Evolutionary conservation across 495 filamentous ascomycete species (phyloP).

Genomic region (Cercophora sp.): DNA sequence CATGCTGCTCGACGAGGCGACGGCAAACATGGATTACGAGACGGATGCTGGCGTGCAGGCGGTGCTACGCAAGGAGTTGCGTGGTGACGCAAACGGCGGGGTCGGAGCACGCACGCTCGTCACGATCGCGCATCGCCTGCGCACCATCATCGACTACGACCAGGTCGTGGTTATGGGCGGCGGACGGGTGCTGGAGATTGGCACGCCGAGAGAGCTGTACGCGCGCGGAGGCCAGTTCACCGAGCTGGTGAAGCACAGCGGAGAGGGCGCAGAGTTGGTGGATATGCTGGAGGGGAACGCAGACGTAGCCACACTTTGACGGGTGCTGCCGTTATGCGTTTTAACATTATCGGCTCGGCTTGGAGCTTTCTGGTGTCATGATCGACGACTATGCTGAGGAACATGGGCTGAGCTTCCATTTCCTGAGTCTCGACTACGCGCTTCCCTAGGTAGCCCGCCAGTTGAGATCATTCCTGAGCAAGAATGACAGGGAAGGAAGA

Average conservation of each 20-base stretch:
- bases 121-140: constrained; percentile 46
- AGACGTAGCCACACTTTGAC: too few species aligned
- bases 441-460: too few species aligned
- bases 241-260: constrained; percentile 49
- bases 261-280: constrained; percentile 46
- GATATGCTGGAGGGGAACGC: constrained; percentile 14
- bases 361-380: too few species aligned
- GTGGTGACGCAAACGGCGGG: constrained; percentile 28
- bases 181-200: constrained; percentile 37
- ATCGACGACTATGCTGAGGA: too few species aligned
- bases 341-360: too few species aligned
- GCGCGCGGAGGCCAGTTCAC: constrained; percentile 41
- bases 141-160: constrained; percentile 50
- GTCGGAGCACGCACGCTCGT: constrained; percentile 46
- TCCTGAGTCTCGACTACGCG: too few species aligned
- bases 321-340: too few species aligned
- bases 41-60: constrained; percentile 51
- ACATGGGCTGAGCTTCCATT: too few species aligned
- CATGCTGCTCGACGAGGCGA: constrained; percentile 56
- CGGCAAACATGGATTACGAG: constrained; percentile 53
- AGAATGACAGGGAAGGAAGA: too few species aligned
- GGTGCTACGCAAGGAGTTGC: constrained; percentile 39
- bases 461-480: too few species aligned
- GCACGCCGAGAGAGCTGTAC: constrained; percentile 43
- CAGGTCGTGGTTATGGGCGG: constrained; percentile 48